Conservation (phyloP, 2,329 filamentous ascomycete species). For the Colletotrichum sp. region DNA sequence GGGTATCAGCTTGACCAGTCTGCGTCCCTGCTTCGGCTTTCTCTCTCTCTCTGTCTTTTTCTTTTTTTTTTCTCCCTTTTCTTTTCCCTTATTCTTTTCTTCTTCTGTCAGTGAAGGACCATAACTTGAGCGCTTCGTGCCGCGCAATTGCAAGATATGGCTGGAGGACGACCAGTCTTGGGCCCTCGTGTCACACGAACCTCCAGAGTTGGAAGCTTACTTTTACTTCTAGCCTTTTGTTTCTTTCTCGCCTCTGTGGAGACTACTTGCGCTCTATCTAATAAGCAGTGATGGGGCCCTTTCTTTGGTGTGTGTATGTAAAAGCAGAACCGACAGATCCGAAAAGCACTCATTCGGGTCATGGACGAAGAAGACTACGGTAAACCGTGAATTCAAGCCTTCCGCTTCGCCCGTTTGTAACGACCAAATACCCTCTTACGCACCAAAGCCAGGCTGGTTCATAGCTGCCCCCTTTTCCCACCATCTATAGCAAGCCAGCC, state of each 20-base stretch:
- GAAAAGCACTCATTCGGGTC: background rate
- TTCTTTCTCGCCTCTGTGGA: background rate
- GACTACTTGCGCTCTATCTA: conserved; percentile 1
- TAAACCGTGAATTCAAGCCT: background rate
- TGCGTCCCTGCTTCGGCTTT: background rate
- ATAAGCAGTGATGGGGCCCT: background rate
- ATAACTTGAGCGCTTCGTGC: background rate
- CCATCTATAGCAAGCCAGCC: conserved; percentile 18
- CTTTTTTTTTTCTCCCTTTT: background rate
- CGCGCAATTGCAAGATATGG: background rate
- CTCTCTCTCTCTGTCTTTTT: background rate
- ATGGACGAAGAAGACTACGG: background rate
- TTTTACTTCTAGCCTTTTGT: background rate
- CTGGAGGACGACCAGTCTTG: background rate
- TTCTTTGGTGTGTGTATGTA: background rate
- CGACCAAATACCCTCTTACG: background rate
- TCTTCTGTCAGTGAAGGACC: background rate
- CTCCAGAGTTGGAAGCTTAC: background rate
- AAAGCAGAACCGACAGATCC: background rate
- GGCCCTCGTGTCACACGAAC: background rate
- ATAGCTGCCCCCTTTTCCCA: conserved; percentile 1
- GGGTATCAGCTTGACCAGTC: background rate
- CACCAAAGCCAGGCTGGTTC: conserved; percentile 1
- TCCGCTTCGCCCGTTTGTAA: conserved; percentile 5
- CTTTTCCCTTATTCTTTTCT: background rate